Evolutionary conservation across 176 grass and related monocot species (phyloP), one percentile per base, ranked within the genome.

Genomic region (Hsuehochloa calcarea): DNA sequence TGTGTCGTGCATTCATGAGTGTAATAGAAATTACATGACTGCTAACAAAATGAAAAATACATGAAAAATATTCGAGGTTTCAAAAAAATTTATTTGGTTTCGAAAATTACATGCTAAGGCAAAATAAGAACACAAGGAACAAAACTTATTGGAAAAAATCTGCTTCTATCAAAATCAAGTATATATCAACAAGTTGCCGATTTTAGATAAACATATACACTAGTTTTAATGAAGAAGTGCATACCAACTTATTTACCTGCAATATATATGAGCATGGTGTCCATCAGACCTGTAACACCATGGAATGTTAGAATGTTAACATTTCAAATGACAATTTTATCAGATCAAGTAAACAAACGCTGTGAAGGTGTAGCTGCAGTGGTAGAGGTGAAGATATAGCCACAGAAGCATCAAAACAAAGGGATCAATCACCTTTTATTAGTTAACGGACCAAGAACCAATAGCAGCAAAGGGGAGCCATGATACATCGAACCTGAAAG

Each of bases 401-500:
- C 23, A 65, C 7, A 77, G 8, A 87, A 75, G 15, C 25, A 86
- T 78, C 34, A 55, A 51, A 65, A 22, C 1, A 52, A 76, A 29
- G 46, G n/a, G 55, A 54, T 27, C 14, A 9, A 45, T 54, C 81
- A 98, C 96, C 91, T 99, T 82, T 79, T 90, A 78, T 47, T 86
- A 66, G 82, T 92, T 77, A 99, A 69, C 43, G 93, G 91, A 37
- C 93, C 96, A 54, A 99, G 91, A 87, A 96, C 41, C 59, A 81
- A 88, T 45, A 99, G 70, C 61, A 99, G 81, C 90, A 99, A 87
- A 62, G 96, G 93, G 44, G 96, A 99, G 74, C 93, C 93, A 62
- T 99, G 96, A 75, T 95, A 99, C 93, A 96, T 96, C 27, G 93
- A 99, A 59, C 96, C 96, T 99, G 91, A 78, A 90, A 87, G 78